Base-by-base conservation (phyloP, 2,329 filamentous ascomycete genomes). In the Xylariaceae sp. region DNA sequence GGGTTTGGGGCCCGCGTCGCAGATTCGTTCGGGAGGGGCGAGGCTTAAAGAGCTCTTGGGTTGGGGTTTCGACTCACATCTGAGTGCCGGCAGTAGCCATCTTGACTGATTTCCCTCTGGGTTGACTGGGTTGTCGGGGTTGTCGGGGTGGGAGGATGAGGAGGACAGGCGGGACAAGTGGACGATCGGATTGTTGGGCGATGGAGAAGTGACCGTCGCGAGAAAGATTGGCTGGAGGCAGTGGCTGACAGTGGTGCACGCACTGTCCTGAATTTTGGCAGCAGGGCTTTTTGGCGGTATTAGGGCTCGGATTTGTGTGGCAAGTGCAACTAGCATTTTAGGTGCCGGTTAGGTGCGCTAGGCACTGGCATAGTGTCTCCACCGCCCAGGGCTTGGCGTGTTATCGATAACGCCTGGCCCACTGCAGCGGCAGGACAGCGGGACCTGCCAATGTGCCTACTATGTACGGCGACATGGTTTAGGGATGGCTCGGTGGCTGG, bases 1-100 rank as follows among this genome's bases (percentile, higher is more conserved):
- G 32, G 32, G 32, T 10, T 34, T 13, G 3, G 10, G 9, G 32
- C 10, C 10, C 3, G 9, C 32, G 32, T 34, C 49, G 49, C 8
- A 42, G 34, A 45, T 21, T 42, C 15, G 18, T 22, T 15, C 18
- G 21, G 36, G 53, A 49, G 53, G 56, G 56, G 51, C 41, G 48
- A 26, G 47, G 51, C 15, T 22, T 43, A 30, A 42, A 19, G 2
- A 8, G 54, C 19, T 51, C 22, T 51, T 22, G 32, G 21, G 30
- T 36, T 44, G n/a, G 13, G 48, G 47, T 40, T 37, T 40, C 45
- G 54, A 66, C 80, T 80, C 74, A 84, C 80, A 84, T 83, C 73
- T 83, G 80, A 71, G 79, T 73, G 71, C 80, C 80, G 65, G 80
- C 77, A 71, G 77, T 74, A 75, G 80, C 79, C 80, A 83, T 83